These are phyloP conservation scores for Blastomyces parvus DNA, from an alignment of 2,329 filamentous ascomycete genomes.

Conservation along the genomic window DNA sequence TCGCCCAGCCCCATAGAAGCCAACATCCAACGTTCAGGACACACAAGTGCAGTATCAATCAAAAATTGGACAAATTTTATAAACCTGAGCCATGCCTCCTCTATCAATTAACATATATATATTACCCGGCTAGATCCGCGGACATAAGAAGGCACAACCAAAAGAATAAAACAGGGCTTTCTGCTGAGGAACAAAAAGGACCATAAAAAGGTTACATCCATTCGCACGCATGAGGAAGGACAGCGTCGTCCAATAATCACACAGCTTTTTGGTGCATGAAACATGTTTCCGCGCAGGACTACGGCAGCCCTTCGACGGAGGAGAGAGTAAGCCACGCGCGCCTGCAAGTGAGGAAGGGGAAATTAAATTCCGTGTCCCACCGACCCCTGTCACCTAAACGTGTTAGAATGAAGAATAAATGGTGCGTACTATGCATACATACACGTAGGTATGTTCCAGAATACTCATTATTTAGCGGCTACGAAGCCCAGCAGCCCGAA, in stretches of 20 bases:
- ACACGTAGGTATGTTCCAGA: background rate
- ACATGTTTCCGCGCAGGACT: slow-evolving; percentile 4
- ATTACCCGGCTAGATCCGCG: background rate
- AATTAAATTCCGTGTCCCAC: background rate
- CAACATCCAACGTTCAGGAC: background rate
- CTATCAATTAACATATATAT: background rate
- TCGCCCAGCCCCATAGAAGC: background rate
- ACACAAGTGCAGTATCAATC: background rate
- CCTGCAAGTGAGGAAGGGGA: background rate
- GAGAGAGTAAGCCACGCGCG: background rate
- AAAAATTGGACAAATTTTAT: background rate
- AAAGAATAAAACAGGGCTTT: too few relatives aligned
- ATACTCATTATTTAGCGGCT: background rate
- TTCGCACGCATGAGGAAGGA: background rate
- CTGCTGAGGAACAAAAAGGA: background rate
- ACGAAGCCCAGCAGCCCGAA: background rate
- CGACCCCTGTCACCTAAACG: background rate
- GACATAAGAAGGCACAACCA: too few relatives aligned
- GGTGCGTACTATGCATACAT: too few relatives aligned
- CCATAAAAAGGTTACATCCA: background rate
- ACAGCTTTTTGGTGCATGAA: slow-evolving; percentile 7
- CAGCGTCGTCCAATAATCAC: background rate
- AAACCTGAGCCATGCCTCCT: background rate
- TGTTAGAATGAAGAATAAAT: too few relatives aligned
- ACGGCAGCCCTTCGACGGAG: too few relatives aligned